These are phyloP conservation scores for Pyrenophora seminiperda DNA, from an alignment of 2,329 filamentous ascomycete species.

Conservation along the genomic window DNA sequence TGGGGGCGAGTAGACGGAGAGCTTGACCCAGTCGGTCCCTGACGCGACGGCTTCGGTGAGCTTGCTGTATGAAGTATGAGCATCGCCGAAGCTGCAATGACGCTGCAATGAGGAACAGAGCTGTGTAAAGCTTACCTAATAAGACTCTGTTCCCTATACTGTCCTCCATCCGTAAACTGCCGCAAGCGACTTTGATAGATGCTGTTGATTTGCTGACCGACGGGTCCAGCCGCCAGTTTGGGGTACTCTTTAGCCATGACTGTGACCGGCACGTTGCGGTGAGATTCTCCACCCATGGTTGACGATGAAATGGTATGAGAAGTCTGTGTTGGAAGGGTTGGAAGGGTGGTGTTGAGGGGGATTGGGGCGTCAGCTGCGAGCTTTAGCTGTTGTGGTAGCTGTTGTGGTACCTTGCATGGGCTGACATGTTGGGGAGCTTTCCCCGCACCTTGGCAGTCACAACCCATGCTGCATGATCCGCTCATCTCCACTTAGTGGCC, in stretches of 20 bases:
- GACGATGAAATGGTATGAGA: neutral
- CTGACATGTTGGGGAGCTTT: conserved; percentile 23
- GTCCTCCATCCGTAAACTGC: conserved; percentile 76
- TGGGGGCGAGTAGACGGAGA: conserved; percentile 85
- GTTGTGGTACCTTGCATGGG: conserved; percentile 34
- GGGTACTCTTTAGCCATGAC: conserved; percentile 37
- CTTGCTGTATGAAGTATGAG: conserved; percentile 59
- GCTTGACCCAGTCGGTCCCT: conserved; percentile 77
- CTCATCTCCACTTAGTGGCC: conserved; percentile 9
- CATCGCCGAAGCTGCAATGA: neutral
- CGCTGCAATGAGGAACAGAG: neutral
- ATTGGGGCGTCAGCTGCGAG: conserved; percentile 13
- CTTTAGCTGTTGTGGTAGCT: conserved; percentile 18
- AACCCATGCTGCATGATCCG: conserved; percentile 18
- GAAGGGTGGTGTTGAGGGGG: conserved; percentile 5
- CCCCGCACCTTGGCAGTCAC: conserved; percentile 31
- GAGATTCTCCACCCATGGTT: conserved; percentile 46
- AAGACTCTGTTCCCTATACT: conserved; percentile 74
- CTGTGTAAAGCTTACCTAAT: conserved; percentile 61
- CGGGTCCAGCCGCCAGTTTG: conserved; percentile 43
- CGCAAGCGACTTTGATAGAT: conserved; percentile 85
- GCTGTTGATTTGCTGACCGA: conserved; percentile 66
- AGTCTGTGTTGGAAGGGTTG: neutral
- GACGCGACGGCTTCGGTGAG: conserved; percentile 70
- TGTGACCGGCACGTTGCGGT: conserved; percentile 33